phyloP scores from a whole-genome alignment of 352 stramenopile species.

The Phytophthora syringae region DNA sequence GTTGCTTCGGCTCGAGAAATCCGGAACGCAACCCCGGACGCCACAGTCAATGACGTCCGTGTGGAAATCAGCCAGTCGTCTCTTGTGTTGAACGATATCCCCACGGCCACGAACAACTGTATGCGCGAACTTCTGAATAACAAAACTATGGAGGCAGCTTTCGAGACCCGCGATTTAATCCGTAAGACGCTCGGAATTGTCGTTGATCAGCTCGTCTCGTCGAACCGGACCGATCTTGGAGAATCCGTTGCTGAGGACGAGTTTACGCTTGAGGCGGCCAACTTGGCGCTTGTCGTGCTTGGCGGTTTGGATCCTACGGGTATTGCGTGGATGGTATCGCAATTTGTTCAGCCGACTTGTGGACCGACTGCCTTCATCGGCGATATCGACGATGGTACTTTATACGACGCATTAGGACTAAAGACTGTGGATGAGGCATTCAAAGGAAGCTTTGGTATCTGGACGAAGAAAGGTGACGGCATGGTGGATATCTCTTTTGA shows the following conservation, averaged over 20 bases:
- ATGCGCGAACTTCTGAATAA: conserved; percentile 31
- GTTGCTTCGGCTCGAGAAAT: conserved; percentile 22
- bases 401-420: conserved; percentile 38
- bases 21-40: conserved; percentile 18
- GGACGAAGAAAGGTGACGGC: conserved; percentile 42
- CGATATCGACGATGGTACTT: conserved; percentile 42
- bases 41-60: conserved; percentile 31
- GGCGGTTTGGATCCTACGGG: conserved; percentile 46
- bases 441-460: conserved; percentile 40
- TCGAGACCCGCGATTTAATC: conserved; percentile 38
- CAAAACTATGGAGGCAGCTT: conserved; percentile 28
- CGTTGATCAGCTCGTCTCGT: conserved; percentile 35
- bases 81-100: conserved; percentile 34
- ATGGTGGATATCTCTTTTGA: conserved; percentile 34
- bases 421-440: conserved; percentile 40
- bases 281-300: conserved; percentile 43
- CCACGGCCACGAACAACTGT: conserved; percentile 39
- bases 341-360: conserved; percentile 51
- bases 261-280: conserved; percentile 38
- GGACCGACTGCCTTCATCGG: conserved; percentile 33
- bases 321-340: conserved; percentile 42
- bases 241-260: conserved; percentile 23
- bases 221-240: conserved; percentile 22
- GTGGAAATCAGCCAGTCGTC: conserved; percentile 31
- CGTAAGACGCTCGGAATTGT: conserved; percentile 36